Base-by-base conservation (phyloP, 2,329 filamentous ascomycete genomes). In the Laburnicola sp. region DNA sequence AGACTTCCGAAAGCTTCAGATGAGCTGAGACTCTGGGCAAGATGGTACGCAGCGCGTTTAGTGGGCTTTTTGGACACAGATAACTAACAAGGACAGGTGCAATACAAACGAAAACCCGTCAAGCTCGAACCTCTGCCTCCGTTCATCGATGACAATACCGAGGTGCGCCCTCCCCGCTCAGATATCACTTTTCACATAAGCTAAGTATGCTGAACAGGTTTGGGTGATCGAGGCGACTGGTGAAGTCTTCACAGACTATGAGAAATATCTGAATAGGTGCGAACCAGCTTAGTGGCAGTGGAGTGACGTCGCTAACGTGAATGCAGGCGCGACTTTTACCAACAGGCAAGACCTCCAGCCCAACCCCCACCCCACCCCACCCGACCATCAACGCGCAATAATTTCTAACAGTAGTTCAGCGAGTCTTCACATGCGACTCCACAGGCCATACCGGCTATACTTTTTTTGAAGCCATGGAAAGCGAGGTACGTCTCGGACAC, bases 41-140 rank as follows among this genome's bases (percentile, higher is more conserved):
- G 26, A 74, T 74, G 71, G 71, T 73, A 65, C 22, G 39, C 35
- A 40, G 52, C 53, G 62, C 53, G 53, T 60, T 52, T 49, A 37
- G 2, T 16, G 8, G 6, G 7, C 22, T 21, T 22, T 42, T n/a
- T 34, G 22, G 3, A 11, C 11, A 25, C 10, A 25, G 26, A 28
- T 22, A 8, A 28, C 63, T 73, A 48, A 72, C 51, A 43, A 7
- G 23, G 46, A 44, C 69, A 97, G 93, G 93, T 99, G 64, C 82
- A 96, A 59, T 97, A 89, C 76, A 97, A 97, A 79, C 86, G 94
- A 66, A 97, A 97, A 76, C 92, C 92, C 50, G 91, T 97, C 69
- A 86, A 89, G 76, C 88, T 91, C 71, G 79, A 92, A 60, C 82
- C 88, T 43, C 80, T 82, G 41, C 87, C 88, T 22, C 78, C 82